Evolutionary conservation across 169 alveolate genomes (phyloP).

Genomic region (Plasmodium sp.): DNA sequence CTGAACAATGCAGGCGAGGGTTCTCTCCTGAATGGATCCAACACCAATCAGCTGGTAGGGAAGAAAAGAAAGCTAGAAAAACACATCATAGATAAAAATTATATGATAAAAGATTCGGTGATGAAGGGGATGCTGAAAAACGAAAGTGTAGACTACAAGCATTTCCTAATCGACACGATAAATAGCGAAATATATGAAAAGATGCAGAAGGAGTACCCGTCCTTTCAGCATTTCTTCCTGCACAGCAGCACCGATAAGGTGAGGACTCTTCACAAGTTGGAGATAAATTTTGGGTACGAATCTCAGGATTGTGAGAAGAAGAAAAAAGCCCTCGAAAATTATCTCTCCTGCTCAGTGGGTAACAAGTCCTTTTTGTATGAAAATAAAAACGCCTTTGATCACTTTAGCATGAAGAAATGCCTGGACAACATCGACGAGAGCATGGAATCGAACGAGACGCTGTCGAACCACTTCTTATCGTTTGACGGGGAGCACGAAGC

Average conservation of each 20-base stretch:
- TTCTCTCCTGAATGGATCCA: neutral
- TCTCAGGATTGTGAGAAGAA: constrained; percentile 29
- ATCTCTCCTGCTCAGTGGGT: constrained; percentile 4
- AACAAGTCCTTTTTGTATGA: constrained; percentile 21
- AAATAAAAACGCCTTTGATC: constrained; percentile 35
- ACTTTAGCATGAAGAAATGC: constrained; percentile 47
- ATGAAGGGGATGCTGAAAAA: constrained; percentile 33
- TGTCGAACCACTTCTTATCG: constrained; percentile 21
- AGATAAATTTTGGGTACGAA: constrained; percentile 72
- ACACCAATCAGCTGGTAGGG: neutral
- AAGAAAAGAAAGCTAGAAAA: constrained; percentile 66
- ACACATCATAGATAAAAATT: constrained; percentile 60
- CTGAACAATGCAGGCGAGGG: neutral
- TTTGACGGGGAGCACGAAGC: constrained; percentile 32
- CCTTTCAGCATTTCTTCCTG: constrained; percentile 32
- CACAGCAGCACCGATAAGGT: constrained; percentile 49
- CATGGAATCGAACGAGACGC: constrained; percentile 11
- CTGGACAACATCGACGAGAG: constrained; percentile 57
- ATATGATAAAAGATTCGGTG: constrained; percentile 46
- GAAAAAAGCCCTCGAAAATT: constrained; percentile 26
- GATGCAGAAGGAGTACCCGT: constrained; percentile 57
- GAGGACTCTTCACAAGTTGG: constrained; percentile 28
- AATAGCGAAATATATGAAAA: constrained; percentile 64
- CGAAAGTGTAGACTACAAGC: constrained; percentile 66
- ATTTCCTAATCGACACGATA: constrained; percentile 65